Base-by-base conservation (phyloP, 306 rosid species). In the Prunus campanulata region DNA sequence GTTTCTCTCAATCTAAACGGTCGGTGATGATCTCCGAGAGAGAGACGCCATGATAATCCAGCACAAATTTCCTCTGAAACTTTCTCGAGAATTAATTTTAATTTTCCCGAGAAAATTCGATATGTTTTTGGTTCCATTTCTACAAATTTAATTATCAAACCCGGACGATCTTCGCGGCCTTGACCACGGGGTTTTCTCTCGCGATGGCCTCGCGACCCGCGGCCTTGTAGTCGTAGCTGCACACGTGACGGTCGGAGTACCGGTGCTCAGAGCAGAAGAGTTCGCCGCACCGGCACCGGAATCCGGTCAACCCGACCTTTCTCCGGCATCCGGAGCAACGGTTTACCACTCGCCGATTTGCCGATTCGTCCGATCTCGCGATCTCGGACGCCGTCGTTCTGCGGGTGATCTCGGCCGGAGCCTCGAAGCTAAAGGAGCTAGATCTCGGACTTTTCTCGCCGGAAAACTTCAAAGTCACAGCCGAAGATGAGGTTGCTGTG, bases 231-330 rank as follows among this genome's bases (percentile, higher is more conserved):
- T 96, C 99, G 79, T 84, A 96, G 80, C 88, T 85, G 83, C 99
- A 96, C n/a, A 85, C 91, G 59, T 96, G 99, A 18, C 99, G 96
- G 78, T 96, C 99, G 65, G 99, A 86, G 80, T 96, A 96, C 71
- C 99, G 91, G 46, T 96, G 99, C 60, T 91, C 93, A 1, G 90
- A 30, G 80, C 99, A 96, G 74, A 92, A 96, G 0, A 96, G 91
- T 10, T 96, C 98, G 0, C 99, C 99, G 67, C 99, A 96, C 11
- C 99, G 96, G 78, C 99, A 96, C 4, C 97, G 85, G 78, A 96
- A 89, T 10, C 99, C 97, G 61, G 98, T 92, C 57, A 96, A 84
- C 0, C 99, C 99, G 25, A 96, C 98, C 76, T 92, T 82, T 63
- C 86, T 74, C 30, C 88, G 85, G 54, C 99, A 96, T 0, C 99